Base-by-base conservation (phyloP, 2,329 filamentous ascomycete genomes). In the Anthostomella pinea region DNA sequence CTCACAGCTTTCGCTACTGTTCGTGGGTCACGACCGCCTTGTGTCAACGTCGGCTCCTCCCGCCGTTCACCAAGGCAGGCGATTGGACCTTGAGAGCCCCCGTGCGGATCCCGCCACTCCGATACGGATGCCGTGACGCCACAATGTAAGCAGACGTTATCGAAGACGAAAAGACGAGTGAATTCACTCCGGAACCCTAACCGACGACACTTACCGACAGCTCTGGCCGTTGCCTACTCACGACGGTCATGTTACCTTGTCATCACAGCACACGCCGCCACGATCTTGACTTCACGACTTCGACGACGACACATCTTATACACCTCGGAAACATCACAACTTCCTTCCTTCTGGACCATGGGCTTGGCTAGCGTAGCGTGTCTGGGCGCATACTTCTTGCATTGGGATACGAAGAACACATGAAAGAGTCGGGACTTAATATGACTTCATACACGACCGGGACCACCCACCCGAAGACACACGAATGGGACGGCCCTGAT, bases 1-100 rank as follows among this genome's bases (percentile, higher is more conserved):
- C 15, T 77, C 72, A 23, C 64, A 65, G 52, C 65, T 77, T 39
- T 69, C 72, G 28, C 61, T 67, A 44, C 63, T 75, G 48, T 63
- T 77, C 39, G 65, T 67, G 43, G 65, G 66, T 47, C 62, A 72
- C 43, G 60, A 66, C 51, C 62, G 63, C 40, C 56, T 63, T 45
- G 58, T 63, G 51, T 63, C 64, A 39, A 62, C 58, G 26, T 67
- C 64, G 28, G 59, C 64, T 39, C 61, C 63, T 29, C 43, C 56
- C 38, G 48, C 43, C 17, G 43, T 56, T 15, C 33, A 33, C 40
- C 27, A 30, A 49, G 41, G 33, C 38, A 39, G 27, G 23, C 27
- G 26, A 26, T 24, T n/a, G n/a, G n/a, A n/a, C n/a, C n/a, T n/a
- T n/a, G n/a, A n/a, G n/a, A n/a, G n/a, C n/a, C n/a, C n/a, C n/a